A percentile compares a stretch with the other conserved stretches of the same genome.
Conservation (phyloP, 1,284 basidiomycete species). For the Exobasidium rhododendri region DNA sequence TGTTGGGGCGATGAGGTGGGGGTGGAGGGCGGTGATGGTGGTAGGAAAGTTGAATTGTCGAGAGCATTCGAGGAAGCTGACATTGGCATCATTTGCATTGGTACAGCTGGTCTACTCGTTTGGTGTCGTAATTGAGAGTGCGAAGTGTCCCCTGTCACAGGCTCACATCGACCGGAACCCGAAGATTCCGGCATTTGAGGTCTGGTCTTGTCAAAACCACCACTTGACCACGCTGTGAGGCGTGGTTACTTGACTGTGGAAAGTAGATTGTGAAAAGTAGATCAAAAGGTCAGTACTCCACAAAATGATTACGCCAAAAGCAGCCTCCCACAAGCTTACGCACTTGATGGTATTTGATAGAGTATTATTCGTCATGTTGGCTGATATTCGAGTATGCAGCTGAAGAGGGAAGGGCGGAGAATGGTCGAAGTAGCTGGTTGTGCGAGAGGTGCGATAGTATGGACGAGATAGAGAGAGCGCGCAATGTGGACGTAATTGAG, state of each 20-base stretch:
- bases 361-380: not conserved
- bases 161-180: conserved; percentile 11
- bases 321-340: not conserved
- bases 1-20: not conserved
- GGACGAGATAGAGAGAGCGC: too few species aligned
- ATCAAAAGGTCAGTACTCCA: not conserved
- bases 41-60: not conserved
- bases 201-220: conserved; percentile 13
- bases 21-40: conserved; percentile 8
- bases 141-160: conserved; percentile 13
- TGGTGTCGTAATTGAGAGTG: not conserved
- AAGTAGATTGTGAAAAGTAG: not conserved
- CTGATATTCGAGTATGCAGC: not conserved
- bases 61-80: not conserved
- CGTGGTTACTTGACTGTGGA: conserved; percentile 6
- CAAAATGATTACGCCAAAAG: not conserved
- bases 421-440: too few species aligned
- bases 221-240: conserved; percentile 12
- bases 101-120: not conserved
- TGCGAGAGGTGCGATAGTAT: too few species aligned
- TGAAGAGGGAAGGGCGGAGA: not conserved
- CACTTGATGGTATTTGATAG: not conserved
- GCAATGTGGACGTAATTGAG: too few species aligned
- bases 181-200: conserved; percentile 9
- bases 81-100: not conserved